Evolutionary conservation across 2,329 filamentous ascomycete genomes (phyloP), one percentile per base, ranked within the genome.

Genomic region (Botrytis galanthina): DNA sequence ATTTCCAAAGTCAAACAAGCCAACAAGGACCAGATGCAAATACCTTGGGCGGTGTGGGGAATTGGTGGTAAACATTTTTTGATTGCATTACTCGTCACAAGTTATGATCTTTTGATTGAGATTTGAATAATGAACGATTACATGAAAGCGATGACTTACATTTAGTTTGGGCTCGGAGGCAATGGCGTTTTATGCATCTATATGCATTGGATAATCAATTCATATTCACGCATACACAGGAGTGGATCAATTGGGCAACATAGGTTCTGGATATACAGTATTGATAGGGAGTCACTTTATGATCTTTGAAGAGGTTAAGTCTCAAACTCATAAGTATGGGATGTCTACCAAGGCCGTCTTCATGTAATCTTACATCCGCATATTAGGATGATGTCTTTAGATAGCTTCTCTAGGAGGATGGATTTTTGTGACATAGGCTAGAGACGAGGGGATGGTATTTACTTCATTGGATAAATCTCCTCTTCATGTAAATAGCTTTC

Each of bases 1-100:
- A 82, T 62, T 81, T 80, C 39, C 78, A 80, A 72, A 74, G 76
- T 60, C 76, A 79, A 62, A 63, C 71, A 20, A 74, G 72, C n/a
- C 64, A 73, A 63, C 67, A 59, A 29, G 70, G 63, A n/a, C 73
- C 74, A 57, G 67, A 72, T 4, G 70, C 64, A 9, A 75, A 76
- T 39, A 63, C 76, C 4, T 57, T 80, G 44, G 78, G 78, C 3
- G 76, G 78, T 0, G 77, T 78, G 72, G 78, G 77, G 10, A 76
- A 72, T 67, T 81, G 79, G 79, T 80, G 79, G 79, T 80, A 48
- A 44, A 22, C 18, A 4, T n/a, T 22, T 44, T 68, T 42, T 20
- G 51, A 18, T 22, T 69, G 18, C 48, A 42, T 16, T 69, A 3
- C 26, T 42, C 14, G 7, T 57, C 46, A 42, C 35, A 18, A 6